A percentile compares a stretch with the other conserved stretches of the same genome.
Conservation (phyloP, 176 grass and related monocot genomes). For the Themeda triandra region DNA sequence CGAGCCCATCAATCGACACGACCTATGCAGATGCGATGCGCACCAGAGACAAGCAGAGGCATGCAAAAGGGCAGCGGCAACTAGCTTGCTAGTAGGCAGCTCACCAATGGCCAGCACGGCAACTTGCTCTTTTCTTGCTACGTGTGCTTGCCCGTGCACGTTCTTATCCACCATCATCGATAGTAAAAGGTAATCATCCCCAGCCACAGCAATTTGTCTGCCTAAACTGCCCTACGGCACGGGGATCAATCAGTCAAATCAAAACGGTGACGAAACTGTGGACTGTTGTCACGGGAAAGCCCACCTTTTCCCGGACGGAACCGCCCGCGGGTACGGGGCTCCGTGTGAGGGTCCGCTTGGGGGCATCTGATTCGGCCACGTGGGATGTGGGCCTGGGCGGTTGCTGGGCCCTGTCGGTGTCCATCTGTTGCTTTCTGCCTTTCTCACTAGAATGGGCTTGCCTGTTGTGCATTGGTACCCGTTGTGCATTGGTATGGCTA, state of each 20-base stretch:
- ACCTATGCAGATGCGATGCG: too few species aligned
- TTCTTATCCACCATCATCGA: background rate
- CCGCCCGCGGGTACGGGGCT: too few species aligned
- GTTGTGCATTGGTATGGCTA: too few species aligned
- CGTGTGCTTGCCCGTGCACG: background rate
- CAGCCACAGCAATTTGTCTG: background rate
- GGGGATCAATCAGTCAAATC: too few species aligned
- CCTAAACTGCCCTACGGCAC: conserved; percentile 16
- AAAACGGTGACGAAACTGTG: background rate
- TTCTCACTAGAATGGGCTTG: too few species aligned
- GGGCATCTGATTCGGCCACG: background rate
- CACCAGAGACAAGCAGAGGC: too few species aligned
- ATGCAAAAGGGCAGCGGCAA: too few species aligned
- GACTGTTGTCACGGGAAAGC: background rate
- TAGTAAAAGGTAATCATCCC: background rate
- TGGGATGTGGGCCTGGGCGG: background rate
- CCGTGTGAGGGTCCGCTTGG: background rate
- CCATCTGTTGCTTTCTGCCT: background rate
- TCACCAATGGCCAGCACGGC: too few species aligned
- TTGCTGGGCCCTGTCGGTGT: background rate
- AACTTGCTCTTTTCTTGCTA: background rate
- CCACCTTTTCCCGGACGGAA: background rate
- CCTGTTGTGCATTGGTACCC: too few species aligned
- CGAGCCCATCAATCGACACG: too few species aligned
- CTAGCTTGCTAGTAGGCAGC: too few species aligned